Evolutionary conservation across 2,329 filamentous ascomycete species (phyloP), one percentile per base, ranked within the genome.

Genomic region (Emericellopsis cladophorae): DNA sequence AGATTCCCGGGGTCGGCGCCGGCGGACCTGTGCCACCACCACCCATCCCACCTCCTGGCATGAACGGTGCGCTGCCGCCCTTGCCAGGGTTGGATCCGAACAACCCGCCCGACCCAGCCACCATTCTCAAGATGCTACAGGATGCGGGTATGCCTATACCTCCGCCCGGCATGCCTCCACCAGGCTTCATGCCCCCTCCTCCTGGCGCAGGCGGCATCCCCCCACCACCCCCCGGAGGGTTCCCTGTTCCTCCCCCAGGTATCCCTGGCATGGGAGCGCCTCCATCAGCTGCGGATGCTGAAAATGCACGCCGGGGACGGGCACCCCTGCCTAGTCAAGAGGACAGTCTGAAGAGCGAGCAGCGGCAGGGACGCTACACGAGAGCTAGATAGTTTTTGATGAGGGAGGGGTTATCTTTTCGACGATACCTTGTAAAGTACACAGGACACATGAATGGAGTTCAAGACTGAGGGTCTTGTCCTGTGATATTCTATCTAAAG

Each of bases 281-380:
- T 15, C 47, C 46, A 32, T 51, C 54, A 5, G 55, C 44, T 40
- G 49, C 50, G 43, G 53, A 60, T 43, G 51, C 57, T 51, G 60
- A 57, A 11, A 56, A 51, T 18, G 58, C 52, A 29, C 56, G 61
- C 5, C 63, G 77, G 15, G 26, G 26, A 9, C 70, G 82, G 45
- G 84, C 74, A 6, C 86, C 84, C 8, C 61, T 94, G 35, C 87
- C 87, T 0, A 89, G 84, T 55, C 87, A 93, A 60, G 78, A 84
- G 54, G 87, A 92, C 56, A 89, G 84, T 50, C 61, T 93, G 50
- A 75, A 80, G 49, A 76, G 81, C 58, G 84, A 90, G 59, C 86
- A 90, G 67, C 73, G 72, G 42, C 67, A 67, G 41, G 76, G 76
- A 4, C 69, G 79, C 46, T 81, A 77, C 51, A 80, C 74, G 14